Percentiles rank a stretch among this genome's conserved stretches.
Conservation (phyloP, 768 basidiomycete genomes). For the Rubroboletus satanas region DNA sequence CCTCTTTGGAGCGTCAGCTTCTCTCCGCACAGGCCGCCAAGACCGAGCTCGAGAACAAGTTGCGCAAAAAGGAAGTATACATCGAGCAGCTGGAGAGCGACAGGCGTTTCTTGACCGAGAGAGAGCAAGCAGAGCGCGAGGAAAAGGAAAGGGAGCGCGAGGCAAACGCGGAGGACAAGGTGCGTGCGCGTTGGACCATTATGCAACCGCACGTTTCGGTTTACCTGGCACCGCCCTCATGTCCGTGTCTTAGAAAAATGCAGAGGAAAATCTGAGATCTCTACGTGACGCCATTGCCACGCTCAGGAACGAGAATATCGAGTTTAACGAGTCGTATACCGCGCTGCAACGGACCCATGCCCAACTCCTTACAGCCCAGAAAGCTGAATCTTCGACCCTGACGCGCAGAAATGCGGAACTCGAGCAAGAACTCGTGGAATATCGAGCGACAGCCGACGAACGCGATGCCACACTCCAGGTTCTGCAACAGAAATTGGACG, state of each 20-base stretch:
- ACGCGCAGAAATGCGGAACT: constrained; percentile 44
- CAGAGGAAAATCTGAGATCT: constrained; percentile 49
- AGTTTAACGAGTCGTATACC: constrained; percentile 56
- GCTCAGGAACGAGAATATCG: constrained; percentile 56
- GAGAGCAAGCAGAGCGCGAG: constrained; percentile 64
- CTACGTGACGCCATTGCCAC: constrained; percentile 47
- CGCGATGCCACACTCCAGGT: constrained; percentile 38
- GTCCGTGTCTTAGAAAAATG: constrained; percentile 36
- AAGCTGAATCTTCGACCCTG: constrained; percentile 48
- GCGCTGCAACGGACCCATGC: constrained; percentile 44
- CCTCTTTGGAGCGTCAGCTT: constrained; percentile 66
- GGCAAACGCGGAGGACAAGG: constrained; percentile 57
- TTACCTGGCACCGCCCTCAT: not conserved
- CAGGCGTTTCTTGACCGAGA: constrained; percentile 61
- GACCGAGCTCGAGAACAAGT: constrained; percentile 61
- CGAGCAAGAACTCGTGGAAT: constrained; percentile 44
- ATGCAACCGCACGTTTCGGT: not conserved
- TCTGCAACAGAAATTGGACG: constrained; percentile 49
- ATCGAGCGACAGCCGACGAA: constrained; percentile 39
- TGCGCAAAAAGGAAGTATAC: constrained; percentile 58
- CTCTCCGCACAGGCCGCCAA: constrained; percentile 57
- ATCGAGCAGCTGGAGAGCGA: constrained; percentile 70
- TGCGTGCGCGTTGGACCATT: constrained; percentile 28
- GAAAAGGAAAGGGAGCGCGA: constrained; percentile 58
- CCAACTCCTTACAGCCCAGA: constrained; percentile 49